Evolutionary conservation across 257 asterid genomes (phyloP), one percentile per base, ranked within the genome.

Genomic region (Capsicum rhomboideum): DNA sequence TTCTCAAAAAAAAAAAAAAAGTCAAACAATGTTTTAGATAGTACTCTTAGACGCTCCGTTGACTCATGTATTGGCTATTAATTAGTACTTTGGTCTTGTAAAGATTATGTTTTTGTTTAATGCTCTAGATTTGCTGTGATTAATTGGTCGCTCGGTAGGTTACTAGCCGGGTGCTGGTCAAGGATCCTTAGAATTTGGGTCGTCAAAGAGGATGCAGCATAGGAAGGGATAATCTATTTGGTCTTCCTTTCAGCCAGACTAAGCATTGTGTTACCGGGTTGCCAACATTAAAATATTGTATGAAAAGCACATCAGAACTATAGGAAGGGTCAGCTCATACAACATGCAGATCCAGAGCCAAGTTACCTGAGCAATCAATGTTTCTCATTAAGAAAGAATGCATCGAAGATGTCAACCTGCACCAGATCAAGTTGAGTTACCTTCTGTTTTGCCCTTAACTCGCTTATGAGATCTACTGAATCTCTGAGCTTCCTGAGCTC

Each of bases 401-500:
- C 20, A 6, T 14, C 20, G 21, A 12, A 55, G 29, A 63, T 61
- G 42, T 29, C 64, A 74, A 6, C 40, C 21, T 10, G 29, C 29
- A 54, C 49, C 46, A 37, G 18, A 34, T 49, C 53, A 52, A n/a
- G 80, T 53, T 63, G 42, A 50, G 31, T 63, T 49, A 96, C 99
- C 97, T 92, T 90, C 86, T 92, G 93, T 82, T 86, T 92, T 84
- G 91, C 90, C 85, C 98, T 90, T 90, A 93, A 84, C 83, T 93
- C 88, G 80, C 88, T 85, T 80, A 93, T 91, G 42, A 92, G 87
- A 72, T 92, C 90, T 20, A 91, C 85, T 18, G 93, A 89, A 85
- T 87, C 88, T 42, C 92, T 95, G 85, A 94, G 94, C 88, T 87
- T 94, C 90, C 91, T 92, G 31, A 96, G 91, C 93, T 96, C 98